Evolutionary conservation across 768 basidiomycete genomes (phyloP).

Genomic region (Pisolithus tinctorius): DNA sequence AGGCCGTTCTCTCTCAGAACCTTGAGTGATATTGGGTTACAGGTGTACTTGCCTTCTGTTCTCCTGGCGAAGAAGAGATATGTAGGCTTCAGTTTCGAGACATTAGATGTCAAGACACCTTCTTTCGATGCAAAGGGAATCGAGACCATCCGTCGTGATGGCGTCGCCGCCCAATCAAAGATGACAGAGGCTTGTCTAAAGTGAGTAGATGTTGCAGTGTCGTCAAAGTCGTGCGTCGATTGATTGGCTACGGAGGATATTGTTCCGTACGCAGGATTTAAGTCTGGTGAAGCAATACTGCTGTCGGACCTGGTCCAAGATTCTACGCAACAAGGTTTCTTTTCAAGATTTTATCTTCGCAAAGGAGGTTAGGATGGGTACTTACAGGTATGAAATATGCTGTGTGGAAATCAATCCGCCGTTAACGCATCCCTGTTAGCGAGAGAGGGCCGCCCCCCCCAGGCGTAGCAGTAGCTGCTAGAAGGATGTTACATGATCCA

Average conservation of each 20-base stretch:
- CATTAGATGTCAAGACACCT: slow-evolving; percentile 68
- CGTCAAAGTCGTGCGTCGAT: not conserved
- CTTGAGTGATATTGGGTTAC: not conserved
- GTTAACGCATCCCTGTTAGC: slow-evolving; percentile 33
- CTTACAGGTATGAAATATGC: slow-evolving; percentile 61
- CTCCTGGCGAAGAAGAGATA: slow-evolving; percentile 99
- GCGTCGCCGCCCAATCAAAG: slow-evolving; percentile 84
- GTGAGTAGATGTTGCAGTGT: slow-evolving; percentile 35
- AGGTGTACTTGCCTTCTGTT: slow-evolving; percentile 94
- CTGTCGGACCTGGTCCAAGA: slow-evolving; percentile 73
- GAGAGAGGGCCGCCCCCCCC: slow-evolving; percentile 84
- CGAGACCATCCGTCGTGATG: slow-evolving; percentile 92
- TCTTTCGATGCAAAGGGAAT: slow-evolving; percentile 96
- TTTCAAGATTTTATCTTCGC: slow-evolving; percentile 94
- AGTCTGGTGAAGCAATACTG: slow-evolving; percentile 89
- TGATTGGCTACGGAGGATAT: slow-evolving; percentile 44
- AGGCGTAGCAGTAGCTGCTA: slow-evolving; percentile 83
- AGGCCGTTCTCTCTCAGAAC: not conserved
- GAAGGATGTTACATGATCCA: slow-evolving; percentile 65
- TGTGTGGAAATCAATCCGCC: not conserved
- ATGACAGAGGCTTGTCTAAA: slow-evolving; percentile 88
- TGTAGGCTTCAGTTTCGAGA: slow-evolving; percentile 94
- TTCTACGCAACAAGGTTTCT: slow-evolving; percentile 73
- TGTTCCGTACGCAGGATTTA: slow-evolving; percentile 87
- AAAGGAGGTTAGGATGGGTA: slow-evolving; percentile 89